Evolutionary conservation across 352 stramenopile genomes (phyloP).

Genomic region (Pythium insidiosum): DNA sequence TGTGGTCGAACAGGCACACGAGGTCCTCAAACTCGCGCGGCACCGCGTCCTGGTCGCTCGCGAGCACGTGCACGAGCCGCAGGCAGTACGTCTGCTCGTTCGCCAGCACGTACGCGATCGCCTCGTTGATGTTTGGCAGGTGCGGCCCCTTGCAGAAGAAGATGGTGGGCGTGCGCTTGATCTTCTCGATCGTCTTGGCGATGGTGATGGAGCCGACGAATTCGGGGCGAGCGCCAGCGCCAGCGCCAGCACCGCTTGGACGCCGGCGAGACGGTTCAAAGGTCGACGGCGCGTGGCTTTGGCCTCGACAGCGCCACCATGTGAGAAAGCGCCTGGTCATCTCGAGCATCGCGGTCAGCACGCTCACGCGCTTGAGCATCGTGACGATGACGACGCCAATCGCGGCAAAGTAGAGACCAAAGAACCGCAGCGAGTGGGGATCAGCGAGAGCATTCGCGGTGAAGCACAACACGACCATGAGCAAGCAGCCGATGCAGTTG

Average conservation of each 20-base stretch:
- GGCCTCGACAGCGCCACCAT: too few relatives aligned
- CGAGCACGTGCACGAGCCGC: constrained; percentile 80
- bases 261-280: too few relatives aligned
- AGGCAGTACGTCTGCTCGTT: constrained; percentile 88
- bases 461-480: constrained; percentile 40
- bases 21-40: constrained; percentile 26
- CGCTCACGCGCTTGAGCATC: constrained; percentile 55
- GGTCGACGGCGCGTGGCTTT: too few relatives aligned
- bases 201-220: constrained; percentile 47
- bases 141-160: constrained; percentile 89
- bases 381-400: constrained; percentile 40
- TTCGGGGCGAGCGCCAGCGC: neutral
- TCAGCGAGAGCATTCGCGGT: constrained; percentile 46
- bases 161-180: constrained; percentile 77
- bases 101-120: constrained; percentile 82
- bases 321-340: constrained; percentile 29
- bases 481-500: constrained; percentile 36
- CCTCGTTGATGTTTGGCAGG: constrained; percentile 88
- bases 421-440: constrained; percentile 30
- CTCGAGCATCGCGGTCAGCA: constrained; percentile 42
- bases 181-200: constrained; percentile 63
- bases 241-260: neutral
- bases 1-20: constrained; percentile 78
- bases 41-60: constrained; percentile 14
- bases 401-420: constrained; percentile 47